Base-by-base conservation (phyloP, 2,329 filamentous ascomycete genomes). In the Stagonosporopsis chrysanthemi region DNA sequence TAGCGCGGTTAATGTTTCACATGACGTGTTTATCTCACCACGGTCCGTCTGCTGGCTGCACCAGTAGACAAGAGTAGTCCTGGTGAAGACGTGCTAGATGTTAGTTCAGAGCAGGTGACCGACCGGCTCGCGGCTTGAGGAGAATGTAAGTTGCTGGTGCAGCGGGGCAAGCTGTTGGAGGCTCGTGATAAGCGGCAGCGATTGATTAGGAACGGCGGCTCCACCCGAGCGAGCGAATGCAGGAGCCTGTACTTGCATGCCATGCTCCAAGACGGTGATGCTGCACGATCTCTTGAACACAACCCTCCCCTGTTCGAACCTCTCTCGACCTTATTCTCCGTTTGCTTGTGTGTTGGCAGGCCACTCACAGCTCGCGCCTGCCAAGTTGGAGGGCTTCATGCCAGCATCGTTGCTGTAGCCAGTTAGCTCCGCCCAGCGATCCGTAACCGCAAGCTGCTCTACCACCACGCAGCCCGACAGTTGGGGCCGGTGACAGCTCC, bases 381-480 rank as follows among this genome's bases (percentile, higher is more conserved):
- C 65, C 65, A 62, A 60, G 62, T 67, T 60, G 59, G 61, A 61
- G 55, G 64, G 54, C 43, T 62, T 53, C 45, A 64, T 62, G 57
- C 62, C 64, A 62, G 66, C 62, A 65, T 62, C 60, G 58, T 57
- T 63, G 61, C 59, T 26, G 55, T 61, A 53, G 49, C 46, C 56
- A 62, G 61, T 60, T 53, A 62, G 52, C 62, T 54, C 40, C 54
- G 24, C 38, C 11, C 31, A 5, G 31, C 15, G 31, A 33, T n/a
- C 31, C n/a, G 42, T 41, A 42, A 22, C 43, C 17, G 24, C 47
- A 36, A 56, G 52, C 60, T 61, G 35, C 55, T 45, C 44, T 52
- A 22, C 45, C 43, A 49, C 58, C 35, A 45, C 36, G 45, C 40
- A 53, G 23, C 14, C 52, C 56, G 38, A 45, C 45, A 19, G 49